Conservation (phyloP, 441 rosid genomes). For the Metrosideros polymorpha region DNA sequence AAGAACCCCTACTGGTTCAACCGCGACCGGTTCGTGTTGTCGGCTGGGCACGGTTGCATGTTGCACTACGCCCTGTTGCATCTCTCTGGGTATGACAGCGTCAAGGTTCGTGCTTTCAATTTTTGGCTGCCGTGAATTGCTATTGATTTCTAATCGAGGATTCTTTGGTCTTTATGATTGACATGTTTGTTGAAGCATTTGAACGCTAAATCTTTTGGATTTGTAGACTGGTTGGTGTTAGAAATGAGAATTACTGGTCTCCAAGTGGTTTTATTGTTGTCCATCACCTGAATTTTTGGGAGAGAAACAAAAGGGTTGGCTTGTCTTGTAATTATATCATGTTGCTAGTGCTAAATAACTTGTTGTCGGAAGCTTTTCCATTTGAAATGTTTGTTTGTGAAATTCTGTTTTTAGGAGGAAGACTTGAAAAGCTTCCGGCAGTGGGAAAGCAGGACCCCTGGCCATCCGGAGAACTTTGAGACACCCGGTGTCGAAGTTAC, state of each 20-base stretch:
- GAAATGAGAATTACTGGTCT: background rate
- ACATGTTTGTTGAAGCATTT: background rate
- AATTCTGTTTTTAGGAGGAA: slow-evolving; percentile 51
- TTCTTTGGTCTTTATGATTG: background rate
- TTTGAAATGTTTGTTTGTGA: background rate
- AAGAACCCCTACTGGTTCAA: slow-evolving; percentile 99
- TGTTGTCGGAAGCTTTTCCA: background rate
- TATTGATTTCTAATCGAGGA: background rate
- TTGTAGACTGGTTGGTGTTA: background rate
- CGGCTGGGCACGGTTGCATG: slow-evolving; percentile 99
- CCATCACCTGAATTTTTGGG: background rate
- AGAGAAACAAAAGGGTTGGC: background rate
- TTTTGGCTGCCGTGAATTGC: background rate
- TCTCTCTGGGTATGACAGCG: slow-evolving; percentile 96
- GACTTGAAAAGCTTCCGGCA: slow-evolving; percentile 92
- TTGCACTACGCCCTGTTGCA: slow-evolving; percentile 93
- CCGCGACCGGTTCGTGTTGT: slow-evolving; percentile 89
- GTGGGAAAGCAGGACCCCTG: slow-evolving; percentile 95
- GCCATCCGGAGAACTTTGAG: slow-evolving; percentile 99
- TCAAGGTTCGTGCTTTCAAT: slow-evolving; percentile 33
- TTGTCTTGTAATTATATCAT: background rate
- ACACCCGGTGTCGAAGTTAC: slow-evolving; percentile 98
- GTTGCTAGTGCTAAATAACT: background rate
- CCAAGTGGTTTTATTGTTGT: background rate
- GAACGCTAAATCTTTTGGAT: background rate